Base-by-base conservation (phyloP, 805 yeast genomes). In the Candida incommunis region DNA sequence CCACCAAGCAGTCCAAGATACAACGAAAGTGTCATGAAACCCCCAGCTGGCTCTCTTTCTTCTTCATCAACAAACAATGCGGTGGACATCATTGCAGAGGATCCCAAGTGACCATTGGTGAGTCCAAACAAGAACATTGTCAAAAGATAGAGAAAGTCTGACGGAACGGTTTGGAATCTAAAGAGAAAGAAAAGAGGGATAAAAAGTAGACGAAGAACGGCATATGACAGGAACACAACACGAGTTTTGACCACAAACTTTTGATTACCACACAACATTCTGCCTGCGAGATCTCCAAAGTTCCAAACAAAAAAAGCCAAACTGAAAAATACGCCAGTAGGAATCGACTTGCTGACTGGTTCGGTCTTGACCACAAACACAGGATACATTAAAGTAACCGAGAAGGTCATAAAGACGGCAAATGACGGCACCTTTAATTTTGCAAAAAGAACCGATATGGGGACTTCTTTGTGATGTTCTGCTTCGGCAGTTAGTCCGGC, bases 41-140 rank as follows among this genome's bases (percentile, higher is more conserved):
- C 96, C 41, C 96, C 96, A 1, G 97, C 95, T 0, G 96, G 95
- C 48, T 84, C 85, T 58, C 77, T 78, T 55, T 85, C 90, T 20
- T 71, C 71, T 26, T 77, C 84, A 1, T 70, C 69, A 25, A 75
- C 80, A 44, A 69, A 71, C 16, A 69, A 66, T 0, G 82, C 79
- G 2, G 86, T 82, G 41, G 71, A 71, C 82, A 85, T 83, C 63
- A 90, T 85, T 46, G 85, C 74, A 23, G 85, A 74, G 4, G 94
- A 80, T 44, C 82, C 72, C 23, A 83, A 67, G 53, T 87, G 95
- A 2, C 98, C 98, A 56, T 84, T 87, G 3, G 95, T 77, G 40
- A 85, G 54, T 0, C 98, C 98, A 66, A 85, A 92, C 3, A 74
- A 42, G 45, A 86, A 74, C 61, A 87, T 96, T 31, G 84, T 57